A percentile compares a stretch with the other conserved stretches of the same genome.
Evolutionary conservation across 2,329 filamentous ascomycete species (phyloP).

Genomic region (Cadophora gregata): DNA sequence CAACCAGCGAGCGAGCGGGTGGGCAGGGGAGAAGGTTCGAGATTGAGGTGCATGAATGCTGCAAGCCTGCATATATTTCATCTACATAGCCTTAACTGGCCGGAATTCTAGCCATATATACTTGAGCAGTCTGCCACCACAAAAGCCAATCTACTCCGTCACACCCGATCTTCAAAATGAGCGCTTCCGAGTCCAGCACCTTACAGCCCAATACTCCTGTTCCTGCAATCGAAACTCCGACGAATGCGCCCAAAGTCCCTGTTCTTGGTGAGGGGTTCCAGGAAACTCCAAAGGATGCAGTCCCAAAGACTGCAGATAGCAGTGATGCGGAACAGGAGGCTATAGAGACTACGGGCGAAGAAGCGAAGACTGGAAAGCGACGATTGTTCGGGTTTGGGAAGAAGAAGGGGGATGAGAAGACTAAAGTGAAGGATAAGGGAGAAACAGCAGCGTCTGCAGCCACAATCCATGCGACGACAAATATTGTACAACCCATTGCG

Average conservation of each 20-base stretch:
- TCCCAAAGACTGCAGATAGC: conserved; percentile 36
- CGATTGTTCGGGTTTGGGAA: conserved; percentile 66
- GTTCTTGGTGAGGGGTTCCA: conserved; percentile 45
- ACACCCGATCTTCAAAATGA: conserved; percentile 38
- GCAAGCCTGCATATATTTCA: conserved; percentile 29
- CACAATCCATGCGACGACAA: conserved; percentile 33
- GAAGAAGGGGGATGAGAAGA: conserved; percentile 60
- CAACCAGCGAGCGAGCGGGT: background rate
- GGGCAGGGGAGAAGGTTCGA: conserved; percentile 16
- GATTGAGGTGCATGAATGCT: conserved; percentile 34
- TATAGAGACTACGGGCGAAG: conserved; percentile 42
- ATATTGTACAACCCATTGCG: conserved; percentile 38
- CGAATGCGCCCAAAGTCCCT: conserved; percentile 40
- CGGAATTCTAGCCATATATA: conserved; percentile 26
- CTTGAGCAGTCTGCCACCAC: conserved; percentile 15
- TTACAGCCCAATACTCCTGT: conserved; percentile 40
- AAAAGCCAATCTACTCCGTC: background rate
- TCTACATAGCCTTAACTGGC: conserved; percentile 32
- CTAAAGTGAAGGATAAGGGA: conserved; percentile 48
- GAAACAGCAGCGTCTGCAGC: conserved; percentile 36
- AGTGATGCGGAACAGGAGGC: conserved; percentile 39
- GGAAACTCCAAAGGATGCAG: conserved; percentile 34
- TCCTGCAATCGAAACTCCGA: conserved; percentile 30
- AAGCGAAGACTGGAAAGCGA: conserved; percentile 57
- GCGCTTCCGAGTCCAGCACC: conserved; percentile 41